Conservation (phyloP, 2,329 filamentous ascomycete species). For the Diaporthe citri region DNA sequence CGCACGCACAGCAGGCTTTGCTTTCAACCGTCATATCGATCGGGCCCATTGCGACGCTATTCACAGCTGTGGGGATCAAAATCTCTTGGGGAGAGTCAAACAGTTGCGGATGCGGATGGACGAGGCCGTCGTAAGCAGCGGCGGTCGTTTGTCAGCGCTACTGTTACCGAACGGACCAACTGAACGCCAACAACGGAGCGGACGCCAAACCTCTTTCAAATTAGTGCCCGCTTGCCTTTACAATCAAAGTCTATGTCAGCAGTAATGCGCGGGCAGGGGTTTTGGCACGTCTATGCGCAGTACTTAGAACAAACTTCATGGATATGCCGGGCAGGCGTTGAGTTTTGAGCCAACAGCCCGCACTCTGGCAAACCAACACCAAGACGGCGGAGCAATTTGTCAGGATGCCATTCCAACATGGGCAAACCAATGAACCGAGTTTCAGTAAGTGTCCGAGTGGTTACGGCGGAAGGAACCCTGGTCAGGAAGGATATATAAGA, state of each 20-base stretch:
- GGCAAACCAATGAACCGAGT: background rate
- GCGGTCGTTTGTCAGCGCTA: background rate
- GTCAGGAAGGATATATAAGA: constrained; percentile 22
- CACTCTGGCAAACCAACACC: background rate
- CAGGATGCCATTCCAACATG: background rate
- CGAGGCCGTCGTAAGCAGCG: constrained; percentile 5
- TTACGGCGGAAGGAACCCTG: too few species aligned
- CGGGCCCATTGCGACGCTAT: background rate
- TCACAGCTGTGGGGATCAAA: background rate
- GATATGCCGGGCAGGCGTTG: background rate
- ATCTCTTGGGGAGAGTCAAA: background rate
- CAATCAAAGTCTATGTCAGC: background rate
- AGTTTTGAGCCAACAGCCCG: background rate
- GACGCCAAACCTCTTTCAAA: constrained; percentile 12
- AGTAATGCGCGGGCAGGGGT: background rate
- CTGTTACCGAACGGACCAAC: background rate
- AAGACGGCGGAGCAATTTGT: background rate
- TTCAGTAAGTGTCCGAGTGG: background rate
- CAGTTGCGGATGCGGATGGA: background rate
- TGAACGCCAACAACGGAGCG: background rate
- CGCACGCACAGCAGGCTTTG: constrained; percentile 44
- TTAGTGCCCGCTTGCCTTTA: constrained; percentile 18
- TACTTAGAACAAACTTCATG: background rate
- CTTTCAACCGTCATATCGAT: constrained; percentile 37
- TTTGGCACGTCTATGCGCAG: background rate